Base-by-base conservation (phyloP, 2,329 filamentous ascomycete genomes). In the Cryphonectria carpinicola region DNA sequence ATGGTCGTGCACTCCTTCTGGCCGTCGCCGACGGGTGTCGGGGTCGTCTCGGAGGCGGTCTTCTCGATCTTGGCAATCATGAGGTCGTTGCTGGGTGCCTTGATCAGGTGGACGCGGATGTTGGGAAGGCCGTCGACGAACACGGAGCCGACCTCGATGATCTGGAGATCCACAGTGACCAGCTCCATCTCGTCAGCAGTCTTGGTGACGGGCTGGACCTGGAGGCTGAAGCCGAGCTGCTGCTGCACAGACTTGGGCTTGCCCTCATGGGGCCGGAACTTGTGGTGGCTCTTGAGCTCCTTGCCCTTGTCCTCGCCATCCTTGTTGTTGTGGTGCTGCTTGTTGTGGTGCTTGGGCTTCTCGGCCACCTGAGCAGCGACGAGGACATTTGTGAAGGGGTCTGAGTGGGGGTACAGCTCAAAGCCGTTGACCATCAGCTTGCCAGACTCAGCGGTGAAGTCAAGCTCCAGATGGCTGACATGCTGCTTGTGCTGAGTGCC, bases 21-120 rank as follows among this genome's bases (percentile, higher is more conserved):
- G 66, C 80, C 77, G 35, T 79, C 76, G 41, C 77, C 74, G 54
- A 79, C 76, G 28, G 74, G 75, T 54, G 71, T 52, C 54, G 70
- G 76, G 37, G 68, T 66, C n/a, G 70, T 68, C 46, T 73, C 73
- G 49, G 76, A 74, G 14, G 80, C 77, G 73, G 78, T 79, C 63
- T 82, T 78, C 66, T 84, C 79, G 56, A 88, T 79, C 58, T 81
- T 80, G 60, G 81, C 83, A 73, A 92, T 88, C 78, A 88, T 79
- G 52, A 92, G 81, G 65, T 86, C 85, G 68, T 85, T 85, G 22
- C 80, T 80, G 4, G 84, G 82, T 0, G 86, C 88, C 82, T 90
- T 87, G 78, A 93, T 82, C 25, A 93, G 81, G 74, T 86, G 87
- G 62, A 93, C 82, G 62, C 87, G 85, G 70, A 93, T 83, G 39